A percentile compares a stretch with the other conserved stretches of the same genome.
These are phyloP conservation scores for Candida pseudoviswanathii DNA, from an alignment of 1,139 yeast genomes.

Conservation along the genomic window DNA sequence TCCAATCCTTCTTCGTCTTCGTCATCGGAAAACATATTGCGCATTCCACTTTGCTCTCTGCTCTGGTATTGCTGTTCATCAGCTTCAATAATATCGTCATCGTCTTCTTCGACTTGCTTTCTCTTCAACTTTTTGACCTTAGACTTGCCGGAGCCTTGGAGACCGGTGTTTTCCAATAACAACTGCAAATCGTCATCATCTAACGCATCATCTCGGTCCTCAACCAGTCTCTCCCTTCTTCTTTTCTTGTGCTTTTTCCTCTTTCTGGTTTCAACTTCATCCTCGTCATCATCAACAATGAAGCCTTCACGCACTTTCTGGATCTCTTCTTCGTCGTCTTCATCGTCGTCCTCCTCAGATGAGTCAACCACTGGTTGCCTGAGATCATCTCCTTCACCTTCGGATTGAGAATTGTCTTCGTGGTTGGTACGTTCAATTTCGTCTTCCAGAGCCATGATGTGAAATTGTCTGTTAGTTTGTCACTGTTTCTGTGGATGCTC, in stretches of 20 bases:
- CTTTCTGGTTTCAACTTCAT: slow-evolving; percentile 42
- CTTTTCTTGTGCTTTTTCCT: slow-evolving; percentile 42
- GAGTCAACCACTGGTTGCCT: slow-evolving; percentile 47
- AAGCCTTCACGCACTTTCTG: slow-evolving; percentile 84
- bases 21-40: slow-evolving; percentile 85
- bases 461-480: no score
- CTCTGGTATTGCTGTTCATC: slow-evolving; percentile 11
- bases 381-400: slow-evolving; percentile 47
- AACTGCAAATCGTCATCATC: slow-evolving; percentile 96
- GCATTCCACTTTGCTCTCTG: slow-evolving; percentile 44
- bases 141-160: slow-evolving; percentile 32
- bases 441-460: slow-evolving; percentile 19
- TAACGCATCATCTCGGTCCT: slow-evolving; percentile 60
- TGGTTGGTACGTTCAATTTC: slow-evolving; percentile 39
- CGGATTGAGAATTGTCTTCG: slow-evolving; percentile 25
- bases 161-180: slow-evolving; percentile 88
- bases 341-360: slow-evolving; percentile 75
- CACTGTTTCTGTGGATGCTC: neutral
- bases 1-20: slow-evolving; percentile 50
- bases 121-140: slow-evolving; percentile 83
- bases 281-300: slow-evolving; percentile 90
- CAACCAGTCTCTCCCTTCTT: slow-evolving; percentile 37
- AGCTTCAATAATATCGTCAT: slow-evolving; percentile 13
- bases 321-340: slow-evolving; percentile 76
- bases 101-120: slow-evolving; percentile 45